Percentiles rank a stretch among this genome's conserved stretches.
Evolutionary conservation across 2,329 filamentous ascomycete species (phyloP).

Genomic region (Aspergillus niger): DNA sequence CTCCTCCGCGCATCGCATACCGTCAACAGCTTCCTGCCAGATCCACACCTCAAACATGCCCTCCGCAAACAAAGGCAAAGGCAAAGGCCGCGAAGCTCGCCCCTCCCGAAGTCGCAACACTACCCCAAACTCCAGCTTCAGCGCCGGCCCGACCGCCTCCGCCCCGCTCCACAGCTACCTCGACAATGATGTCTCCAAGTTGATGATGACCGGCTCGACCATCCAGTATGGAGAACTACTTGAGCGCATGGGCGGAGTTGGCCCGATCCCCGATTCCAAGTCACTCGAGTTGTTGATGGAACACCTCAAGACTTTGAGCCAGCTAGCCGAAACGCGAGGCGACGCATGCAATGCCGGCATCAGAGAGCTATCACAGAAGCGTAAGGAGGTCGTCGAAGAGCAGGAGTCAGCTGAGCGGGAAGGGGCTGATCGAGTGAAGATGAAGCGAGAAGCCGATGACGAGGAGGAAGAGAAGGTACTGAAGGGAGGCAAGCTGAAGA

Average conservation of each 20-base stretch:
- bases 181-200: slow-evolving; percentile 53
- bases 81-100: slow-evolving; percentile 55
- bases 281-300: slow-evolving; percentile 54
- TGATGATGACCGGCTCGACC: slow-evolving; percentile 48
- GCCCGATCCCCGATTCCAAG: slow-evolving; percentile 51
- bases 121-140: slow-evolving; percentile 60
- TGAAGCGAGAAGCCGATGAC: slow-evolving; percentile 50
- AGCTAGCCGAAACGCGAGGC: slow-evolving; percentile 58
- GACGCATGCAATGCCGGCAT: slow-evolving; percentile 62
- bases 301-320: slow-evolving; percentile 58
- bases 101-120: slow-evolving; percentile 64
- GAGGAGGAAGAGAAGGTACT: slow-evolving; percentile 50
- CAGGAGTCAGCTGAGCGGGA: slow-evolving; percentile 44
- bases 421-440: slow-evolving; percentile 47
- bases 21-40: neutral
- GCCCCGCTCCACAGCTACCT: slow-evolving; percentile 54
- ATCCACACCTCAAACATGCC: slow-evolving; percentile 37
- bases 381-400: slow-evolving; percentile 60
- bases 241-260: slow-evolving; percentile 54
- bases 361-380: slow-evolving; percentile 59
- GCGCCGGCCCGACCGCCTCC: slow-evolving; percentile 45
- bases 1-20: slow-evolving; percentile 1
- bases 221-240: slow-evolving; percentile 61
- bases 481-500: slow-evolving; percentile 69
- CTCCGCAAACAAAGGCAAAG: slow-evolving; percentile 52